These are phyloP conservation scores for Cornus kousa DNA, from an alignment of 148 eudicot genomes.

Conservation along the genomic window DNA sequence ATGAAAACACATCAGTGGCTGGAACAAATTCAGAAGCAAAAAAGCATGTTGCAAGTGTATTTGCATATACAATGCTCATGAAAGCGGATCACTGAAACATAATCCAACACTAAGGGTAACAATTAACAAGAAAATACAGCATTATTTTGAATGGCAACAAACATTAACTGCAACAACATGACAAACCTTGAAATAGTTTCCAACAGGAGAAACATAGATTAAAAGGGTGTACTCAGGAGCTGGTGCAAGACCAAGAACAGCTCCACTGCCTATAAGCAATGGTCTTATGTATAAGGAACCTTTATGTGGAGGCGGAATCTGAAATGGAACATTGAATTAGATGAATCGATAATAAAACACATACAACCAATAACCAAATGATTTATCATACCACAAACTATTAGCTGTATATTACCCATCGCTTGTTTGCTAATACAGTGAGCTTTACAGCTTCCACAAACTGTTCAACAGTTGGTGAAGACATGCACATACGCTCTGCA, in stretches of 20 bases:
- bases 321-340: slow-evolving; percentile 22
- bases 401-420: slow-evolving; percentile 61
- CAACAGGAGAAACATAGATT: slow-evolving; percentile 89
- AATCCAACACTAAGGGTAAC: not conserved
- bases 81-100: not conserved
- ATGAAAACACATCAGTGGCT: not conserved
- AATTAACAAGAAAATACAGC: not conserved
- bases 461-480: slow-evolving; percentile 87
- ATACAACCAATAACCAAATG: not conserved
- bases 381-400: not conserved
- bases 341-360: not conserved
- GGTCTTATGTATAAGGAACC: slow-evolving; percentile 88
- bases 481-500: slow-evolving; percentile 99
- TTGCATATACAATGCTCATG: not conserved
- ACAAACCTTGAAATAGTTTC: slow-evolving; percentile 91
- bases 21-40: not conserved
- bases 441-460: slow-evolving; percentile 89
- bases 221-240: slow-evolving; percentile 95
- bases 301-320: slow-evolving; percentile 92
- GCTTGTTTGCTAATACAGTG: slow-evolving; percentile 83
- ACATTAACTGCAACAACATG: slow-evolving; percentile 2
- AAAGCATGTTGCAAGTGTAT: not conserved
- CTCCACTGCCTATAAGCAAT: slow-evolving; percentile 94
- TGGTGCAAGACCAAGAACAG: slow-evolving; percentile 91
- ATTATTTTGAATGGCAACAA: not conserved